Evolutionary conservation across 1,284 basidiomycete species (phyloP), one percentile per base, ranked within the genome.

Genomic region (Cryptococcus maquisensis): DNA sequence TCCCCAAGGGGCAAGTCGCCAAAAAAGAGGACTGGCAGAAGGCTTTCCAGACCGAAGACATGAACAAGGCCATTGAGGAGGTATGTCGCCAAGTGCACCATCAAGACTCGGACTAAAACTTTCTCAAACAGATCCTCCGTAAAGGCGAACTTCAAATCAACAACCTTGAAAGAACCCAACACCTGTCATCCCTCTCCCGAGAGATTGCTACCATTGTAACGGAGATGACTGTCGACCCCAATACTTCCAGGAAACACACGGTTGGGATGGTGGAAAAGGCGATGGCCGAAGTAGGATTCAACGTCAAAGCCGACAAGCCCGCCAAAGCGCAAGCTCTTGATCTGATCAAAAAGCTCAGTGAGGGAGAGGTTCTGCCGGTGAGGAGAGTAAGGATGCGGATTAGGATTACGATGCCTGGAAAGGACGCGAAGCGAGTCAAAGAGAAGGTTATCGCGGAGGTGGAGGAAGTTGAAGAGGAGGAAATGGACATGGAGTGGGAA

Each of bases 241-340:
- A 80, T 3, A 95, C 91, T 3, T 86, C 92, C 68, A 80, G 86
- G 23, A 92, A 93, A 4, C 94, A 97, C 73, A 88, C 93, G 2
- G 90, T 95, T 44, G 88, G 90, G 20, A 92, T 98, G 81, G 91
- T 99, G 59, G 96, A 99, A 71, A 98, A 98, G 77, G 94, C 93
- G 0, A 95, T 99, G 91, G 79, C 84, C 23, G 94, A 98, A 72
- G 86, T 91, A 6, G 93, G 94, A 12, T 96, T 88, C 76, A 93
- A 88, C 62, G 86, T 96, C 38, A 89, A 90, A 68, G 82, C 83
- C 26, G 85, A 86, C 56, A 96, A 96, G 79, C 88, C 83, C 45
- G 93, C 93, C 18, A 98, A 98, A 78, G 87, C 86, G 56, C 92
- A 95, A 81, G 92, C 95, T 4, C 84, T 94, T 7, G 94, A 95